Base-by-base conservation (phyloP, 345 rosid genomes). In the Rubroshorea leprosula region DNA sequence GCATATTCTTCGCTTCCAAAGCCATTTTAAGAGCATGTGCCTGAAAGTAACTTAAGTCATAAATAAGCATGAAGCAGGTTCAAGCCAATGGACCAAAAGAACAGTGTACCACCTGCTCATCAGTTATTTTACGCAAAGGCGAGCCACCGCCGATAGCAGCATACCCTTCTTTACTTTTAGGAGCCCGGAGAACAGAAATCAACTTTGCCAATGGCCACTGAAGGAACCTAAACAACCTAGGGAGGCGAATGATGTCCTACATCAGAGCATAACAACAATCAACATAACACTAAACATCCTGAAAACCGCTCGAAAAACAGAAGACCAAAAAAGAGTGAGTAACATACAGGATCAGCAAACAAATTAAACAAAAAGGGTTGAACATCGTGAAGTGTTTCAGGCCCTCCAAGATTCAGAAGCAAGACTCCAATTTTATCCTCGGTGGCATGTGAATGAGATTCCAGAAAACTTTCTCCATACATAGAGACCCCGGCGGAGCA, bases 71-170 rank as follows among this genome's bases (percentile, higher is more conserved):
- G 5, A 2, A 46, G 29, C 16, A 35, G 10, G 9, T 29, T 9
- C 9, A 29, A 29, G 35, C 35, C 4, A 3, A 29, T 29, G 35
- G 35, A 29, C n/a, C n/a, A n/a, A n/a, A n/a, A 29, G 35, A 9
- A 29, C 9, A 29, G 9, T 29, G 35, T 29, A 3, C 35, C 52
- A 80, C 93, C 83, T 87, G 96, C 70, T 87, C 94, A 71, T 83
- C 80, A 0, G 97, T 93, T 57, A 89, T 85, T 68, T 78, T 87
- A 61, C 94, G 86, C 76, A 87, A 47, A 48, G 96, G 97, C 18
- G 96, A 89, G 49, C 96, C 35, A 31, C 99, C 99, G 39, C 99
- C 99, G 31, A 93, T 89, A 51, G 96, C 78, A 72, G 99, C 99
- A 83, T 93, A 93, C 54, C 94, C 99, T 78, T 89, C 96, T 79